Percentiles rank a stretch among this genome's conserved stretches.
phyloP scores from a whole-genome alignment of 164 flowering plant genomes.

The Cinnamomum chago region DNA sequence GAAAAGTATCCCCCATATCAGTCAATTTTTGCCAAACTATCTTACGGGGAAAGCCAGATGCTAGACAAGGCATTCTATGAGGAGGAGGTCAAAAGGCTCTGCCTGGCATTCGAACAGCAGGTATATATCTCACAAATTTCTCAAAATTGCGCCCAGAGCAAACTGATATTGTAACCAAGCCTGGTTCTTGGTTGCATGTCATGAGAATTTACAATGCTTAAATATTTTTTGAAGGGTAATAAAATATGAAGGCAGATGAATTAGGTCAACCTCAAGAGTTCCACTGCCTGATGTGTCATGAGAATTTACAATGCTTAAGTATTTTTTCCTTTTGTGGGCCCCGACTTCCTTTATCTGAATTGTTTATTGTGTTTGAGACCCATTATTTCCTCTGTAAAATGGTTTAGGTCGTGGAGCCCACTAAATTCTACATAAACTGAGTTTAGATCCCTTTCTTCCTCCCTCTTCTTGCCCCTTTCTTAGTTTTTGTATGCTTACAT shows the following conservation, averaged over 20 bases:
- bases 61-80: constrained; percentile 99
- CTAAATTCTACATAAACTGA: too few relatives aligned
- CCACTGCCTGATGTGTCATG: too few relatives aligned
- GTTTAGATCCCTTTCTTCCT: too few relatives aligned
- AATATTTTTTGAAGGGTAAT: not conserved
- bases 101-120: constrained; percentile 97
- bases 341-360: too few relatives aligned
- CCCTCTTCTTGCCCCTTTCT: too few relatives aligned
- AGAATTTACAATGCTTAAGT: too few relatives aligned
- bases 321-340: too few relatives aligned
- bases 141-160: not conserved
- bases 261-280: too few relatives aligned
- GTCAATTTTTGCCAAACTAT: constrained; percentile 77
- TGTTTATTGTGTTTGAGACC: too few relatives aligned
- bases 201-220: not conserved
- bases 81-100: constrained; percentile 96
- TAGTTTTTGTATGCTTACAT: too few relatives aligned
- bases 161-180: not conserved
- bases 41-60: constrained; percentile 98
- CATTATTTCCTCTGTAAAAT: too few relatives aligned
- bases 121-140: constrained; percentile 29
- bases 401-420: too few relatives aligned
- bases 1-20: constrained; percentile 99
- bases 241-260: not conserved
- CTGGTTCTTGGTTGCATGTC: not conserved